Conservation (phyloP, 2,329 filamentous ascomycete species). For the Metarhizium brunneum region DNA sequence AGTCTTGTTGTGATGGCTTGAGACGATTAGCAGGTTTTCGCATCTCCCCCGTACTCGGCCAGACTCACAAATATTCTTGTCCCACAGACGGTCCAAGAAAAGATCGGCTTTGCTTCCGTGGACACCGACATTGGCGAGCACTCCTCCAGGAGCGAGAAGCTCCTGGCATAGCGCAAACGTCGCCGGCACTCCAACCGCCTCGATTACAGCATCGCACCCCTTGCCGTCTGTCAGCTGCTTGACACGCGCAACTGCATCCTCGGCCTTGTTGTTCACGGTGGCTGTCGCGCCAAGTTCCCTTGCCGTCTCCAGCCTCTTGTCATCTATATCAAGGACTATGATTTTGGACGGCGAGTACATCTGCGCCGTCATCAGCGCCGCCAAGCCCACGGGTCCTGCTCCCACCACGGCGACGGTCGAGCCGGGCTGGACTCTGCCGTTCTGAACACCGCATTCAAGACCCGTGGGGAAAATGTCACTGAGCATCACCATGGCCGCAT, state of each 20-base stretch:
- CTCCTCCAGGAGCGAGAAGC: constrained; percentile 42
- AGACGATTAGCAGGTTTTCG: not conserved
- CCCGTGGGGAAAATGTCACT: constrained; percentile 49
- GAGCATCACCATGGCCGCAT: constrained; percentile 36
- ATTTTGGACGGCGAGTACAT: constrained; percentile 43
- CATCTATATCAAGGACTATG: constrained; percentile 42
- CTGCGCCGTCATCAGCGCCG: constrained; percentile 42
- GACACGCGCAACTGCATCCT: constrained; percentile 27
- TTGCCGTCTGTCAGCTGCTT: constrained; percentile 36
- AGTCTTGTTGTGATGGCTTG: constrained; percentile 36
- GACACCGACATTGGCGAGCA: constrained; percentile 49
- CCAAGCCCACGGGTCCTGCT: constrained; percentile 46
- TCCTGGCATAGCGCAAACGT: constrained; percentile 45
- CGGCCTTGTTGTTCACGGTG: constrained; percentile 28
- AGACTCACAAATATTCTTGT: constrained; percentile 39
- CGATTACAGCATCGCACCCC: constrained; percentile 48
- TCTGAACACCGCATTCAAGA: constrained; percentile 43
- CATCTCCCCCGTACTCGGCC: not conserved
- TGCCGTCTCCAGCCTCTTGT: constrained; percentile 35
- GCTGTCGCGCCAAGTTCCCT: constrained; percentile 38
- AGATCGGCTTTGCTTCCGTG: constrained; percentile 44
- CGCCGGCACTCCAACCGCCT: constrained; percentile 44
- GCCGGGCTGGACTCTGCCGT: constrained; percentile 41
- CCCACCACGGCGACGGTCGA: constrained; percentile 45
- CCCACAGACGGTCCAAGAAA: constrained; percentile 44